phyloP scores from a whole-genome alignment of 2,329 filamentous ascomycete genomes.

The Lachnellula subtilissima region DNA sequence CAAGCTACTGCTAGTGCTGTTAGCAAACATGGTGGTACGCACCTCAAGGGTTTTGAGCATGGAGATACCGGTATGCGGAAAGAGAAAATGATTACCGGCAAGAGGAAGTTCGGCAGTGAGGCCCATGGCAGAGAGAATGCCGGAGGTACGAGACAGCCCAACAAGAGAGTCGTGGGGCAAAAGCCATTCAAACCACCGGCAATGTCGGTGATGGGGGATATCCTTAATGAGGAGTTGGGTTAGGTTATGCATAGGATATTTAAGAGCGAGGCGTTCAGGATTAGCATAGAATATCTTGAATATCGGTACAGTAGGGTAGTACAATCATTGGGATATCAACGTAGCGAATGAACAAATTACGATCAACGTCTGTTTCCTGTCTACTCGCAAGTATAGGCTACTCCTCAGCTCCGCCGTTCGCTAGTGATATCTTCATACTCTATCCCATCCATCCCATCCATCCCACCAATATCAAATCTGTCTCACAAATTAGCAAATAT shows the following conservation, averaged over 20 bases:
- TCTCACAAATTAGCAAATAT: neutral
- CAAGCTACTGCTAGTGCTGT: conserved; percentile 36
- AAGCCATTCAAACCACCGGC: conserved; percentile 43
- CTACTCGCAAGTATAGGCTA: too few species aligned
- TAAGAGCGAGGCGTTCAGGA: neutral
- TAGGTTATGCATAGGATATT: conserved; percentile 1
- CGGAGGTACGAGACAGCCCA: conserved; percentile 36
- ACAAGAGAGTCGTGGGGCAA: conserved; percentile 53
- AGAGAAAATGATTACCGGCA: neutral
- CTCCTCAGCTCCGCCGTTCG: neutral
- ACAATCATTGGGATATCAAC: neutral
- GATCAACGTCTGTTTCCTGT: too few species aligned
- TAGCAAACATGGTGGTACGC: conserved; percentile 10
- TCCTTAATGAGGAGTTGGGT: conserved; percentile 59
- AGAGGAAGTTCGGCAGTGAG: neutral
- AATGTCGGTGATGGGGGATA: conserved; percentile 53
- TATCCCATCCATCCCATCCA: conserved; percentile 15
- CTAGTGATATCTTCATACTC: conserved; percentile 11
- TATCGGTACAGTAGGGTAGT: conserved; percentile 4
- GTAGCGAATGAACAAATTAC: neutral
- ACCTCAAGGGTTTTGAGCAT: conserved; percentile 12
- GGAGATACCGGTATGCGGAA: conserved; percentile 2
- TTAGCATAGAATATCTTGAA: conserved; percentile 3
- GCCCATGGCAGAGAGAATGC: neutral
- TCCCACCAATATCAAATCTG: neutral